Base-by-base conservation (phyloP, 345 rosid genomes). In the Brassica carinata region DNA sequence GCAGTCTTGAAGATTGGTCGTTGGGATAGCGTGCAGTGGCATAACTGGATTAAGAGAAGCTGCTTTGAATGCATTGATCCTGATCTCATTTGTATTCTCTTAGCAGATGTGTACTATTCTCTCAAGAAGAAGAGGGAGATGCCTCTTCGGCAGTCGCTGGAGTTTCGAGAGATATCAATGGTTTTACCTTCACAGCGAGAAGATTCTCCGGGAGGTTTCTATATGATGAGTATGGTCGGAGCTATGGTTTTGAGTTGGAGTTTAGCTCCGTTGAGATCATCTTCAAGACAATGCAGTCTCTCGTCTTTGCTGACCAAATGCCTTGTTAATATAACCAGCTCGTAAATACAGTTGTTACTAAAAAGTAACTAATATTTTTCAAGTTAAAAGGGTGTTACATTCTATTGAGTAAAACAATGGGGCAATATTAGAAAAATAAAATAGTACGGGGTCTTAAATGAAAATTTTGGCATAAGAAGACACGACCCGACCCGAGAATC, bases 11-110 rank as follows among this genome's bases (percentile, higher is more conserved):
- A 95, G 83, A 95, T 0, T 19, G 23, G 23, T 89, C 0, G 94
- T 90, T 58, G 99, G 97, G 40, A 87, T 95, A 26, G 98, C 97
- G 14, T 95, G 89, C 64, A 89, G 97, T 6, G 85, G 98, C 13
- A 87, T 93, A 34, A 59, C 77, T 0, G 88, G 94, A 8, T 87
- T 95, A 30, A 87, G 77, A 3, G 92, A 90, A 81, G 89, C 96
- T 7, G 86, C 91, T 10, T 58, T 90, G 63, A 88, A 88, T 71
- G 98, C 99, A 1, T 72, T 95, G 69, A 95, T 81, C 85, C 98
- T 30, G 99, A 95, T 84, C 94, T 95, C 40, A 84, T 95, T 15
- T 91, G 99, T 96, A 87, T 95, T 76, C 92, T 93, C 45, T 76
- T 95, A 76, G 93, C 96, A 0, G 97, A 95, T 73, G 90, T 93